A percentile compares a stretch with the other conserved stretches of the same genome.
Evolutionary conservation across 768 basidiomycete species (phyloP).

Genomic region (Boletus rubescentipes): DNA sequence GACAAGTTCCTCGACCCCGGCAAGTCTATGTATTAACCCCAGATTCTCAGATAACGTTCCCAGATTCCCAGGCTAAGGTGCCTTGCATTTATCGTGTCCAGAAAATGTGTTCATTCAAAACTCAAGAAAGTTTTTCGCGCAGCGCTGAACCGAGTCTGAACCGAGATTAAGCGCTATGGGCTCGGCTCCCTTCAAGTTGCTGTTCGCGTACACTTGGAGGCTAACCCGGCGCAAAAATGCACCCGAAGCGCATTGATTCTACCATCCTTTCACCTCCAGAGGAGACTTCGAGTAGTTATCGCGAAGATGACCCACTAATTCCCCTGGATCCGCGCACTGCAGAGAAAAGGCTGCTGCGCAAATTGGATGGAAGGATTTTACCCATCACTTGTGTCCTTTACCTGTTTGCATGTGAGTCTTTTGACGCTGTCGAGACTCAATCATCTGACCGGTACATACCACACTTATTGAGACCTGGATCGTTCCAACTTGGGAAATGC

Average conservation of each 20-base stretch:
- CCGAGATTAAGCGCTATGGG: too few species aligned
- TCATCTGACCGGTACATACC: neutral
- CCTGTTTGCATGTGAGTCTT: conserved; percentile 67
- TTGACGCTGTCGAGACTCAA: neutral
- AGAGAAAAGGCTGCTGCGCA: conserved; percentile 57
- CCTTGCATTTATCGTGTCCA: too few species aligned
- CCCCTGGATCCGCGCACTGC: conserved; percentile 27
- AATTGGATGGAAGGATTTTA: conserved; percentile 65
- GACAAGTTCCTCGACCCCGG: too few species aligned
- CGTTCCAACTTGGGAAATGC: conserved; percentile 81
- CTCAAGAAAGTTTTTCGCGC: too few species aligned
- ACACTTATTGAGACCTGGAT: conserved; percentile 50
- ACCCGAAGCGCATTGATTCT: conserved; percentile 14
- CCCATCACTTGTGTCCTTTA: conserved; percentile 73
- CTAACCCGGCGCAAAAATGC: conserved; percentile 10
- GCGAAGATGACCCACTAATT: conserved; percentile 22
- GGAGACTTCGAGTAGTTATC: neutral
- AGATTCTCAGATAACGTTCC: too few species aligned
- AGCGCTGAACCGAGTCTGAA: too few species aligned
- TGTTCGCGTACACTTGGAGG: neutral
- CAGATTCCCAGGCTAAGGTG: too few species aligned
- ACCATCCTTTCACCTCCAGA: conserved; percentile 4
- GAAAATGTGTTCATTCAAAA: too few species aligned
- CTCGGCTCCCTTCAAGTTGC: too few species aligned
- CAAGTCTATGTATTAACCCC: too few species aligned